Conservation (phyloP, 129 eudicot genomes). For the Flaveria robusta region DNA sequence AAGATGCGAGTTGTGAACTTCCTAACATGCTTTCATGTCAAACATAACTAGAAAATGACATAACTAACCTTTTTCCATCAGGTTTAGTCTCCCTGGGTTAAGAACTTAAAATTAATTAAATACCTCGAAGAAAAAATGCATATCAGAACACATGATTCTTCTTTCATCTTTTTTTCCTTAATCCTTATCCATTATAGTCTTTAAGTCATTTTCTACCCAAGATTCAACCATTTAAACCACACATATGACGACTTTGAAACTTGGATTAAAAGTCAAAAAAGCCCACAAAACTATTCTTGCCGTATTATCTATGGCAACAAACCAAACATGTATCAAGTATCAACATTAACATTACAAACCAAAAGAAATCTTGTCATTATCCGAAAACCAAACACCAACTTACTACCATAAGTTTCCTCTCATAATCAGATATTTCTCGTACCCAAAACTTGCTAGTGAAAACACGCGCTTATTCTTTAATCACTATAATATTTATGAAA, state of each 20-base stretch:
- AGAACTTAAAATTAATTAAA: background rate
- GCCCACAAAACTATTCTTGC: constrained; percentile 15
- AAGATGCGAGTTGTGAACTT: constrained; percentile 30
- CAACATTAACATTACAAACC: constrained; percentile 12
- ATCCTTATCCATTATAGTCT: constrained; percentile 33
- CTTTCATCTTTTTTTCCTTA: constrained; percentile 28
- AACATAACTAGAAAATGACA: constrained; percentile 17
- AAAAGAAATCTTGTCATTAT: constrained; percentile 29
- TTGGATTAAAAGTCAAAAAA: constrained; percentile 11
- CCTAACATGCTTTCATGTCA: constrained; percentile 21
- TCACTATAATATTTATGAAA: constrained; percentile 33
- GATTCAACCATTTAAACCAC: constrained; percentile 26
- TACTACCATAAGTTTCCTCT: constrained; percentile 39
- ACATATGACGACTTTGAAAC: background rate
- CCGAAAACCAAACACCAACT: constrained; percentile 32
- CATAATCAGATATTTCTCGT: constrained; percentile 27
- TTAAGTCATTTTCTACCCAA: constrained; percentile 31
- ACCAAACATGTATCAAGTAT: constrained; percentile 10
- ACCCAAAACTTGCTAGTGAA: constrained; percentile 30
- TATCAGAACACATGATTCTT: constrained; percentile 30
- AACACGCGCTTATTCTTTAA: constrained; percentile 36
- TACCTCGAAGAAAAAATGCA: background rate
- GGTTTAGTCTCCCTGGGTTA: constrained; percentile 8
- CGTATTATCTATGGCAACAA: constrained; percentile 24
- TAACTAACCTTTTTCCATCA: constrained; percentile 23